Percentiles rank a stretch among this genome's conserved stretches.
Evolutionary conservation across 495 filamentous ascomycete species (phyloP).

Genomic region (Usnea hakonensis): DNA sequence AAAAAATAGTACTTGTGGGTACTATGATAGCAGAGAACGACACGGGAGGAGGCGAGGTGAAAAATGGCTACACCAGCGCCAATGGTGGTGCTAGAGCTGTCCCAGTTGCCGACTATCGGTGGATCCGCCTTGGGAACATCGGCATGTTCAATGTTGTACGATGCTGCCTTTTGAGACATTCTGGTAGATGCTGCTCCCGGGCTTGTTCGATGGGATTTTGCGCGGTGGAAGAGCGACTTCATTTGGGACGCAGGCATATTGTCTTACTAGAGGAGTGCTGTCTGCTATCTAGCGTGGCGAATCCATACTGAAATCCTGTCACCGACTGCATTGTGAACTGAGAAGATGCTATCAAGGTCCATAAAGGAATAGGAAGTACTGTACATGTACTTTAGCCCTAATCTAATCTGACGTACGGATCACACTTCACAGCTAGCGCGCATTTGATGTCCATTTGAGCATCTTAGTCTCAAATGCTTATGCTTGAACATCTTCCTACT

Average conservation of each 20-base stretch:
- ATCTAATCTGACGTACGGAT: too few species aligned
- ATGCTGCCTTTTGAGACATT: not conserved
- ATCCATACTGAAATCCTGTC: not conserved
- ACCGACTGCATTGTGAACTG: not conserved
- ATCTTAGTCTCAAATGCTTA: too few species aligned
- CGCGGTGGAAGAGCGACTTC: conserved; percentile 10
- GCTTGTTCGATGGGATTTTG: not conserved
- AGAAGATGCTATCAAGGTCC: too few species aligned
- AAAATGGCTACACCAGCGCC: conserved; percentile 43
- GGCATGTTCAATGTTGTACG: not conserved
- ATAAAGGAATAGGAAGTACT: too few species aligned
- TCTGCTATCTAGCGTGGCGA: not conserved
- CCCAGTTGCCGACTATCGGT: conserved; percentile 17
- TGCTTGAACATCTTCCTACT: too few species aligned
- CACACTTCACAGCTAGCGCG: too few species aligned
- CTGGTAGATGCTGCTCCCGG: not conserved
- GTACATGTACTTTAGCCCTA: too few species aligned
- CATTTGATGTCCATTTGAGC: too few species aligned
- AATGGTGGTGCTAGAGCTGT: conserved; percentile 23
- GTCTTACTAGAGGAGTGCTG: not conserved
- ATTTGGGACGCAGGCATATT: not conserved
- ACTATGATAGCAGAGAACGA: conserved; percentile 39
- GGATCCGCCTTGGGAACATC: conserved; percentile 3
- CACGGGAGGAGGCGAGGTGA: conserved; percentile 36
- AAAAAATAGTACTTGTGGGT: conserved; percentile 38